Evolutionary conservation across 2,329 filamentous ascomycete genomes (phyloP).

Genomic region (Escovopsis sp.): DNA sequence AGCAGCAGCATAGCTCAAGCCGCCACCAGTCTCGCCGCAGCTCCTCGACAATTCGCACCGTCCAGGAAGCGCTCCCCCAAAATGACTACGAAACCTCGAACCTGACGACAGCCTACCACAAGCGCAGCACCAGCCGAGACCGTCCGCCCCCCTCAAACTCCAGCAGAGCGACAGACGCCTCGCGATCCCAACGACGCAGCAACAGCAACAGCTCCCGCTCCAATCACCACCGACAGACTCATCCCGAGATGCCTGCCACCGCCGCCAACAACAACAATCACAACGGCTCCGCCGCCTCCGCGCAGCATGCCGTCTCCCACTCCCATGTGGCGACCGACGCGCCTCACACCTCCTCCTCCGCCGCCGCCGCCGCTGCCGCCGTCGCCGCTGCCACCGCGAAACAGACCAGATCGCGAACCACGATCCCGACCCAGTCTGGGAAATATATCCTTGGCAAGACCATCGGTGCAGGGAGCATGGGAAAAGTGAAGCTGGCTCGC

Average conservation of each 20-base stretch:
- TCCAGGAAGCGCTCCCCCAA: conserved; percentile 33
- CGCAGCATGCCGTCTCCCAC: conserved; percentile 31
- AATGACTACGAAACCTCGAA: conserved; percentile 61
- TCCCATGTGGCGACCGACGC: conserved; percentile 22
- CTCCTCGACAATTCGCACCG: conserved; percentile 27
- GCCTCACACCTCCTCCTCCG: too few species aligned
- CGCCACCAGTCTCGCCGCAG: conserved; percentile 23
- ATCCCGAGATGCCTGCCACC: conserved; percentile 33
- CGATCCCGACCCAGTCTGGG: conserved; percentile 77
- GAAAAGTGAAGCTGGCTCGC: conserved; percentile 90
- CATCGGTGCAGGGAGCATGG: conserved; percentile 95
- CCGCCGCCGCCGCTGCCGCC: conserved; percentile 20
- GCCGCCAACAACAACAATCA: conserved; percentile 33
- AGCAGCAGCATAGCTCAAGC: conserved; percentile 12
- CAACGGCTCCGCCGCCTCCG: conserved; percentile 37
- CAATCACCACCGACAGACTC: conserved; percentile 19
- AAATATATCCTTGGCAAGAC: conserved; percentile 95
- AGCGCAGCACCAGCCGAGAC: conserved; percentile 53
- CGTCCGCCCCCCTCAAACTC: conserved; percentile 25
- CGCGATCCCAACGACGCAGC: conserved; percentile 27
- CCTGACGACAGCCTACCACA: conserved; percentile 41
- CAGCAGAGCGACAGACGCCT: conserved; percentile 27
- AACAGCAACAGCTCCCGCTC: conserved; percentile 38
- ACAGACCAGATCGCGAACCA: conserved; percentile 51
- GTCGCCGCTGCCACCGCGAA: conserved; percentile 25